These are phyloP conservation scores for Cunninghamia lanceolata DNA, from an alignment of 75 land plant species.

Conservation along the genomic window DNA sequence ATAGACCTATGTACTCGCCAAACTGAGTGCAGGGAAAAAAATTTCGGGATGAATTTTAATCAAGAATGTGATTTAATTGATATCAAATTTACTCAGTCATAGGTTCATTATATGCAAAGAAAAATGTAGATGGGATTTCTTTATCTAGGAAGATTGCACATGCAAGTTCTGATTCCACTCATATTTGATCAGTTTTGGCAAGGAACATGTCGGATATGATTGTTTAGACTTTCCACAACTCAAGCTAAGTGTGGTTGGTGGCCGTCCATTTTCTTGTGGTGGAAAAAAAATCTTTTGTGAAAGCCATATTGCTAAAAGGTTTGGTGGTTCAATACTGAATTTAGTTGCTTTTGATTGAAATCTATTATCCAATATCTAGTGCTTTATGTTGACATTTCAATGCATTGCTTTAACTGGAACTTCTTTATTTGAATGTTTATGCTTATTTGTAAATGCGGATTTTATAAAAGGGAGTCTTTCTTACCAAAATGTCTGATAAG, in stretches of 20 bases:
- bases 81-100: background rate
- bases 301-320: constrained; percentile 43
- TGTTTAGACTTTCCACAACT: constrained; percentile 60
- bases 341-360: constrained; percentile 10
- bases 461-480: background rate
- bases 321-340: background rate
- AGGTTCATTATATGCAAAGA: constrained; percentile 1
- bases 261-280: constrained; percentile 87
- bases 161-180: background rate
- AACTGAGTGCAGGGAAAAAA: background rate
- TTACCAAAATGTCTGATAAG: background rate
- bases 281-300: constrained; percentile 39
- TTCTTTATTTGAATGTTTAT: background rate
- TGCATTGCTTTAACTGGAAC: constrained; percentile 1
- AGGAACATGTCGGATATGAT: constrained; percentile 73
- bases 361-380: background rate
- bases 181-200: constrained; percentile 58
- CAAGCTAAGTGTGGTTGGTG: constrained; percentile 82
- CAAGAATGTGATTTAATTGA: background rate
- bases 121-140: constrained; percentile 2
- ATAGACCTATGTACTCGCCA: background rate
- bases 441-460: background rate
- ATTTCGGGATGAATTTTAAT: background rate
- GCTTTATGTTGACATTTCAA: background rate
- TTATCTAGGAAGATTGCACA: background rate